Evolutionary conservation across 257 asterid genomes (phyloP).

Genomic region (Gynochthodes officinalis): DNA sequence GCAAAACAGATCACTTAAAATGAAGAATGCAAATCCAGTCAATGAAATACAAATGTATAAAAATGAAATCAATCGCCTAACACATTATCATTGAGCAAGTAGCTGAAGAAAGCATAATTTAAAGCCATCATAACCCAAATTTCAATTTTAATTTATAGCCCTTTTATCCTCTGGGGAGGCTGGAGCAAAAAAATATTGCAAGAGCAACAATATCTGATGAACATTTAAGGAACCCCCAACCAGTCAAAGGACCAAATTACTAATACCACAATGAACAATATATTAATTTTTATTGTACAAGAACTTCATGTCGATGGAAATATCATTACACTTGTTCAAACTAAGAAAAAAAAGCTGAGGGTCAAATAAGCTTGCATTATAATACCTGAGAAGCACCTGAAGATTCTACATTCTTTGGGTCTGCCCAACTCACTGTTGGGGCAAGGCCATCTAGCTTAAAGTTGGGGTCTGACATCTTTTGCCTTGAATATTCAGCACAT

Average conservation of each 20-base stretch:
- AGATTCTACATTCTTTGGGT: constrained; percentile 80
- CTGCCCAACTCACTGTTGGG: constrained; percentile 99
- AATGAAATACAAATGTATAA: background rate
- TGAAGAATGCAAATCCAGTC: background rate
- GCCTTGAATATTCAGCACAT: constrained; percentile 94
- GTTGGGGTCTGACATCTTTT: constrained; percentile 71
- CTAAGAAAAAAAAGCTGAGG: background rate
- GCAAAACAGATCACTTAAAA: background rate
- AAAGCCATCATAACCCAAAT: background rate
- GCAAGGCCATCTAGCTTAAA: constrained; percentile 87
- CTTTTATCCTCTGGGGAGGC: background rate
- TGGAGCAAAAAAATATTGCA: background rate
- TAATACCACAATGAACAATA: background rate
- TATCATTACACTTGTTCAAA: background rate
- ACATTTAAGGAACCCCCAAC: background rate
- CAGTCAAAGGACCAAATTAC: background rate
- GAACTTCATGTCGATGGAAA: background rate
- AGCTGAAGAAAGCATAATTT: background rate
- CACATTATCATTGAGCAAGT: background rate
- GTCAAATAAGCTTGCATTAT: background rate
- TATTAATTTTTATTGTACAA: background rate
- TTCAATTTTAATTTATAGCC: background rate
- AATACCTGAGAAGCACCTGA: constrained; percentile 75
- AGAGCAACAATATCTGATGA: background rate
- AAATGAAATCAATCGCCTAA: background rate